Percentiles rank a stretch among this genome's conserved stretches.
Conservation (phyloP, 2,329 filamentous ascomycete species). For the Cercospora zeina region DNA sequence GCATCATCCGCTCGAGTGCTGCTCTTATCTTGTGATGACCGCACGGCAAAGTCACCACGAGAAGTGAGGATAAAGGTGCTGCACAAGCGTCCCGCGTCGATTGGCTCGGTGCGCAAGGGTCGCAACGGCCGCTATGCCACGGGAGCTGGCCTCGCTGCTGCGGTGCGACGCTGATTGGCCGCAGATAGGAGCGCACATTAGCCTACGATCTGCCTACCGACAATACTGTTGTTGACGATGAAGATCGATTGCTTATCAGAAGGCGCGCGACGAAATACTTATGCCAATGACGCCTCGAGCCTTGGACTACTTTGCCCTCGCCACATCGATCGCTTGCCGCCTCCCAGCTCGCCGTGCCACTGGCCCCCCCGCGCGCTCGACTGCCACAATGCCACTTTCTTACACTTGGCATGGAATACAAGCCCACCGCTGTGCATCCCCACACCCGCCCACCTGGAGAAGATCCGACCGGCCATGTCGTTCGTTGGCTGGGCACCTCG, state of each 20-base stretch:
- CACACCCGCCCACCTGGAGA: background rate
- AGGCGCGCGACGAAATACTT: constrained; percentile 8
- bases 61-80: background rate
- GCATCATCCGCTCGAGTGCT: constrained; percentile 6
- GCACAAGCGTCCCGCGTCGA: constrained; percentile 3
- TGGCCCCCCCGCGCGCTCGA: background rate
- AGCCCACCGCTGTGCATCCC: constrained; percentile 4
- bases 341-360: background rate
- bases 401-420: constrained; percentile 6
- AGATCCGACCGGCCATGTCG: constrained; percentile 9
- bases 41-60: constrained; percentile 14
- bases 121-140: constrained; percentile 1
- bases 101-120: constrained; percentile 3
- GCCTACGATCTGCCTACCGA: constrained; percentile 12
- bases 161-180: background rate
- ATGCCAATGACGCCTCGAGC: constrained; percentile 13
- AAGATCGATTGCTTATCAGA: constrained; percentile 9
- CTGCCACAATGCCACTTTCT: constrained; percentile 2
- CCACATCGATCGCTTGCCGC: constrained; percentile 5
- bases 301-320: constrained; percentile 9
- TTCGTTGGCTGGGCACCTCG: constrained; percentile 5
- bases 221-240: background rate
- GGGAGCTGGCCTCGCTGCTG: background rate
- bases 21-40: constrained; percentile 16
- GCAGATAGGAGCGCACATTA: constrained; percentile 9